Conservation (phyloP, 2,329 filamentous ascomycete genomes). For the Trichoderma brevicompactum region DNA sequence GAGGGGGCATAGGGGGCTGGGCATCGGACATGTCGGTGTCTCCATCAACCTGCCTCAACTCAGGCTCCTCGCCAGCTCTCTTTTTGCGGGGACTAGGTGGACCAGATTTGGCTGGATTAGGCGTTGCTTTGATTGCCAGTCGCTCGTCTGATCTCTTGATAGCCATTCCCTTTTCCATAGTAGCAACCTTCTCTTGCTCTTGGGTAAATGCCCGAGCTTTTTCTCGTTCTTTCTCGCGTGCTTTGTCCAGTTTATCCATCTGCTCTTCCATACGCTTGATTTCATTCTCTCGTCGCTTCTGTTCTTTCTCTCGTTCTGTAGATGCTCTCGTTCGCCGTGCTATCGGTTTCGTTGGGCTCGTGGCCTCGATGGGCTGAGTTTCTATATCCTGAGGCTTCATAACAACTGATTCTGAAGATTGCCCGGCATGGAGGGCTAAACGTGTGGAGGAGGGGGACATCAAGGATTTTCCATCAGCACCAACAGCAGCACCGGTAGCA, state of each 20-base stretch:
- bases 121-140: constrained; percentile 45
- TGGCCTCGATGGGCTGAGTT: constrained; percentile 32
- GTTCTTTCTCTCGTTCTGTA: constrained; percentile 64
- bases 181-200: constrained; percentile 59
- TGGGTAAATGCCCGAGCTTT: constrained; percentile 65
- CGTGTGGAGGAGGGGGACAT: constrained; percentile 58
- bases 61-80: constrained; percentile 43
- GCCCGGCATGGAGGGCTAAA: constrained; percentile 48
- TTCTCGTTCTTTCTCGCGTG: constrained; percentile 70
- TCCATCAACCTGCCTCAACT: constrained; percentile 41
- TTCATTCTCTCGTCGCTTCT: constrained; percentile 70
- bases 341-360: constrained; percentile 51
- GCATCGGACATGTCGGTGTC: constrained; percentile 63
- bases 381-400: constrained; percentile 35
- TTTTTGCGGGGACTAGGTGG: constrained; percentile 51
- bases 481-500: constrained; percentile 71
- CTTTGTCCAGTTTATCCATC: constrained; percentile 66
- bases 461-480: constrained; percentile 64
- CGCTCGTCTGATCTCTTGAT: constrained; percentile 59
- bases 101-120: constrained; percentile 54
- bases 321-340: constrained; percentile 61
- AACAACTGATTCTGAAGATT: constrained; percentile 56
- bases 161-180: constrained; percentile 58
- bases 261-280: constrained; percentile 64
- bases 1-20: constrained; percentile 61